Base-by-base conservation (phyloP, 2,329 filamentous ascomycete genomes). In the Periconia macrospinosa region DNA sequence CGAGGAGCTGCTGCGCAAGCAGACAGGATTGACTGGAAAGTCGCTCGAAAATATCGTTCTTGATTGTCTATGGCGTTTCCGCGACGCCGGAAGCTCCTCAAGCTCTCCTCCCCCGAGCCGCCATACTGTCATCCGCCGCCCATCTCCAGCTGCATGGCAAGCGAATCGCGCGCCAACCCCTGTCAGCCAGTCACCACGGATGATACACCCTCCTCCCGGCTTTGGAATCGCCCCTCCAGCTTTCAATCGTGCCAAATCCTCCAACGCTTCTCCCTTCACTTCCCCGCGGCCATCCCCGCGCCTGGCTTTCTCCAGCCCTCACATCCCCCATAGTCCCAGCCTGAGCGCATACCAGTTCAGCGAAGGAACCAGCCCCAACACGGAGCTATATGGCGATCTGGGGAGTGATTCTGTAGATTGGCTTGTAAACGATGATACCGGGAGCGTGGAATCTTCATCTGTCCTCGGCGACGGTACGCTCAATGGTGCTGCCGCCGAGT, bases 381-480 rank as follows among this genome's bases (percentile, higher is more conserved):
- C 88, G 43, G 92, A 97, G 68, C 90, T 90, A 55, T 93, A 95
- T 70, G 92, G 92, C 52, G 92, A 97, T 66, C 89, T 92, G 68
- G 92, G 93, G 62, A 90, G 88, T 58, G 93, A 97, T 72, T 96
- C 94, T 65, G 92, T 99, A 49, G 93, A 97, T 75, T 97, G 93
- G 94, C 83, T 97, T 44, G 91, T 97, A 49, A 87, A 84, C 62
- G 94, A 94, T 71, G 92, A 96, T 72, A 89, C 91, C 66, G 86
- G 85, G 50, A 89, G 88, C 66, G 92, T 88, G 63, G 84, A 92
- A 53, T 87, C 91, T 20, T 96, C 92, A 20, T 90, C 87, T 20
- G 75, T 84, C 41, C 82, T 85, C 35, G 85, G 83, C 10, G 81
- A 88, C 15, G 91, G 87, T 60, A 86, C 84, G 33, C 81, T 93